Evolutionary conservation across 805 yeast species (phyloP).

Genomic region (Jamesozyma rosinii): DNA sequence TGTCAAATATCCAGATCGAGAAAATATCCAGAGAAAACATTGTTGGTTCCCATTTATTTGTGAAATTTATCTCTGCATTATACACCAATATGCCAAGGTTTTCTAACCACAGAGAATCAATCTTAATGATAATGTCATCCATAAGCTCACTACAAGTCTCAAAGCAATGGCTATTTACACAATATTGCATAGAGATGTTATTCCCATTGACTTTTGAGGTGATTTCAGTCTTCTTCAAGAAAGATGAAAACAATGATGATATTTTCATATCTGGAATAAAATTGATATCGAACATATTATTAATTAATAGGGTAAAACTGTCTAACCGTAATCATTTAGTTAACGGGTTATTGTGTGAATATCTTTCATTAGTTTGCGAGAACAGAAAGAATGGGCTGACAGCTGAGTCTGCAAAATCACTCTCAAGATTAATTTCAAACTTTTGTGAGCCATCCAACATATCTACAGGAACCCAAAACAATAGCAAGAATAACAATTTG

Average conservation of each 20-base stretch:
- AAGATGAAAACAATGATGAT: slow-evolving; percentile 14
- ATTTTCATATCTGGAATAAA: slow-evolving; percentile 37
- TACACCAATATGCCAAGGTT: slow-evolving; percentile 14
- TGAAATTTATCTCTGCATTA: slow-evolving; percentile 28
- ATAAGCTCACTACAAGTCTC: slow-evolving; percentile 40
- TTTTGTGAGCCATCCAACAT: slow-evolving; percentile 58
- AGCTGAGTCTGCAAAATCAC: slow-evolving; percentile 37
- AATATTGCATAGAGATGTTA: slow-evolving; percentile 53
- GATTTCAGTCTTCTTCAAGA: neutral
- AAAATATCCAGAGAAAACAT: slow-evolving; percentile 17
- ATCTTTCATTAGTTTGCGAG: slow-evolving; percentile 41
- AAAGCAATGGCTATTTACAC: slow-evolving; percentile 51
- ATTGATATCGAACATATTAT: slow-evolving; percentile 49
- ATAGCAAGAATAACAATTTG: slow-evolving; percentile 31
- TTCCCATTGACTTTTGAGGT: slow-evolving; percentile 29
- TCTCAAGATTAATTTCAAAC: slow-evolving; percentile 51
- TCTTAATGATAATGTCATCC: slow-evolving; percentile 20
- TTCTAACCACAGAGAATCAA: neutral
- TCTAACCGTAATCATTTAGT: slow-evolving; percentile 67
- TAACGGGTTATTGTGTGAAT: slow-evolving; percentile 38
- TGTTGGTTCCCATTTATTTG: slow-evolving; percentile 20
- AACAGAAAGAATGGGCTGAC: slow-evolving; percentile 15
- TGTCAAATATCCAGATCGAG: slow-evolving; percentile 12
- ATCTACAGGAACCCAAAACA: slow-evolving; percentile 18
- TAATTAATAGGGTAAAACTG: slow-evolving; percentile 62